Conservation (phyloP, 192 early-diverging fungal genomes). For the Coemansia sp. region DNA sequence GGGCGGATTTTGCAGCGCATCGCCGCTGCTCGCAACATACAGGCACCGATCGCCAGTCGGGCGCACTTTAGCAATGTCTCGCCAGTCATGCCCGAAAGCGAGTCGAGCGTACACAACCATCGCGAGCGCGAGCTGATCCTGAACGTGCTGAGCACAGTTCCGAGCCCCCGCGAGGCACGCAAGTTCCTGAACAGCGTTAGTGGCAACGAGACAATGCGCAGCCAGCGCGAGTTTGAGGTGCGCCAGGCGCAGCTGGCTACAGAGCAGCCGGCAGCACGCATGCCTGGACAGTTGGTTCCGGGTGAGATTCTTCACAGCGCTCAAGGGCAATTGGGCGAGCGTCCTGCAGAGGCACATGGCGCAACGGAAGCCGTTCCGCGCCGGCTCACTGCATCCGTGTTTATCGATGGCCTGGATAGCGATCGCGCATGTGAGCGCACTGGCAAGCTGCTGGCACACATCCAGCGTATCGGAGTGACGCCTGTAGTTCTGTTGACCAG, state of each 20-base stretch:
- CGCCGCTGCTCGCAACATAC: not conserved
- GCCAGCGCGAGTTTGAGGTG: conserved; percentile 41
- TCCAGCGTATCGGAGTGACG: conserved; percentile 47
- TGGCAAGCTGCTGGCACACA: conserved; percentile 50
- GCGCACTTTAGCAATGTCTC: conserved; percentile 6
- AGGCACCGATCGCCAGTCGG: not conserved
- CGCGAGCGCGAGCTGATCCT: conserved; percentile 51
- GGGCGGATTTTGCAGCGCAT: not conserved
- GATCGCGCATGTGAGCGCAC: conserved; percentile 7
- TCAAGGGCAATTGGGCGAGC: not conserved
- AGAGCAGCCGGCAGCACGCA: conserved; percentile 7
- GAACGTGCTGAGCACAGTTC: conserved; percentile 46
- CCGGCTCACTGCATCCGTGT: conserved; percentile 28
- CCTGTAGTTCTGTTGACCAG: conserved; percentile 36
- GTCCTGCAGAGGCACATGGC: not conserved
- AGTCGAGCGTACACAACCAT: conserved; percentile 1
- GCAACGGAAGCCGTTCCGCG: conserved; percentile 9
- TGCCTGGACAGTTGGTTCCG: conserved; percentile 8
- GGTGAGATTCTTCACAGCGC: conserved; percentile 10
- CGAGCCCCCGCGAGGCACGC: conserved; percentile 51
- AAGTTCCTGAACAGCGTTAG: conserved; percentile 48
- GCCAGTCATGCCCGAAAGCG: not conserved
- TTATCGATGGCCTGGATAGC: conserved; percentile 19
- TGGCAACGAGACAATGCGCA: conserved; percentile 44
- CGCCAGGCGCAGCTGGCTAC: conserved; percentile 28